Percentiles rank a stretch among this genome's conserved stretches.
Evolutionary conservation across 129 eudicot species (phyloP).

Genomic region (Kitagawia praeruptora): DNA sequence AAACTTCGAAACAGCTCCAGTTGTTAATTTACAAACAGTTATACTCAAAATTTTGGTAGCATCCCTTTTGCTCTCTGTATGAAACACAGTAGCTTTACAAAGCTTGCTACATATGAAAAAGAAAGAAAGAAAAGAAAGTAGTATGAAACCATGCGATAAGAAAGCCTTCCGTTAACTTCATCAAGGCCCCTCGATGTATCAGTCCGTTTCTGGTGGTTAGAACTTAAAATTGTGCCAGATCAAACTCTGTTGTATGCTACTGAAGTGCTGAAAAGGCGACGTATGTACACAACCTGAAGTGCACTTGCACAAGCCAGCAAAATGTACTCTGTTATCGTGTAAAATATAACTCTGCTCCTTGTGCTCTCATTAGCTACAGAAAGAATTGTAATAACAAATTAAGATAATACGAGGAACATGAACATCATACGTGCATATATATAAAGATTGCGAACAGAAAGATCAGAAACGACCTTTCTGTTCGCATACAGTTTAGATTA

Average conservation of each 20-base stretch:
- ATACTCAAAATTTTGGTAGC: background rate
- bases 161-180: background rate
- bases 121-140: background rate
- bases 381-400: background rate
- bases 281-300: constrained; percentile 73
- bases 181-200: background rate
- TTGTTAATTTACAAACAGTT: background rate
- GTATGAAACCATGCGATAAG: background rate
- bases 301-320: constrained; percentile 72
- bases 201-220: background rate
- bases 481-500: background rate
- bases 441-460: background rate
- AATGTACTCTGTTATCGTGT: constrained; percentile 81
- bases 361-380: constrained; percentile 96
- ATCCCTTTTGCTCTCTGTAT: background rate
- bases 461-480: background rate
- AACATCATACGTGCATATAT: background rate
- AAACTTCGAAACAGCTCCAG: background rate
- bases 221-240: constrained; percentile 1
- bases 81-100: background rate
- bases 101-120: constrained; percentile 1
- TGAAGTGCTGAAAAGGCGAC: constrained; percentile 77
- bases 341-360: constrained; percentile 67
- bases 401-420: background rate
- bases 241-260: constrained; percentile 79